Conservation (phyloP, 2,329 filamentous ascomycete genomes). For the Coniochaeta pulveracea region DNA sequence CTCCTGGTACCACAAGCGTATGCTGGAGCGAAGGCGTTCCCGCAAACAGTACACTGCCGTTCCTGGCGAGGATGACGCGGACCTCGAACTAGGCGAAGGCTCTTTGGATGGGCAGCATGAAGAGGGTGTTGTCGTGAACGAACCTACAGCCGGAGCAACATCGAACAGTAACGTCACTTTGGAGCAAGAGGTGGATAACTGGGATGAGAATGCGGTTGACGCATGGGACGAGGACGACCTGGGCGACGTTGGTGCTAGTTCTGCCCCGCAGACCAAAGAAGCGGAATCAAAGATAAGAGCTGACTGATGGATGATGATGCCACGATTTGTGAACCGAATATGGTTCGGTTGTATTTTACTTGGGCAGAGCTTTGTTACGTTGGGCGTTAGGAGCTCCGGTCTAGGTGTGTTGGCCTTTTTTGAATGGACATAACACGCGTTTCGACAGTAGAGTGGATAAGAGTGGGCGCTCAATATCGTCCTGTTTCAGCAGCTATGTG, state of each 20-base stretch:
- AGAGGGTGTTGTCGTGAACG: constrained; percentile 42
- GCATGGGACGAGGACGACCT: constrained; percentile 43
- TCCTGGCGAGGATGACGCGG: constrained; percentile 46
- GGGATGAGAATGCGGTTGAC: constrained; percentile 72
- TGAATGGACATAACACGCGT: too few relatives aligned
- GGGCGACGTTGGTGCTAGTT: constrained; percentile 14
- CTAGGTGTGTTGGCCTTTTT: too few relatives aligned
- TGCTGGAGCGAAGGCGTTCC: constrained; percentile 77
- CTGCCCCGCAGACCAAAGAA: constrained; percentile 5
- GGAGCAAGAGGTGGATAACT: constrained; percentile 82
- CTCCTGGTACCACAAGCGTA: constrained; percentile 88
- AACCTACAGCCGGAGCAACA: constrained; percentile 2
- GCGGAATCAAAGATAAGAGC: constrained; percentile 16
- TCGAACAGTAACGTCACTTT: constrained; percentile 30
- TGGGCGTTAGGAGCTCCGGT: too few relatives aligned
- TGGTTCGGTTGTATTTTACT: too few relatives aligned
- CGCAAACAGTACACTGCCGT: constrained; percentile 63
- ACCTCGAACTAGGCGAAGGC: constrained; percentile 67
- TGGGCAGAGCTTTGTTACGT: too few relatives aligned
- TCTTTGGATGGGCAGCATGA: constrained; percentile 38
- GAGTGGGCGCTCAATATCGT: too few relatives aligned
- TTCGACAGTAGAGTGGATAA: too few relatives aligned
- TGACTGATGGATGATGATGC: constrained; percentile 14
- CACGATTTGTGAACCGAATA: too few relatives aligned
- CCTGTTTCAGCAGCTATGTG: too few relatives aligned